Evolutionary conservation across 495 filamentous ascomycete genomes (phyloP), one percentile per base, ranked within the genome.

Genomic region (Daldinia caldariorum): DNA sequence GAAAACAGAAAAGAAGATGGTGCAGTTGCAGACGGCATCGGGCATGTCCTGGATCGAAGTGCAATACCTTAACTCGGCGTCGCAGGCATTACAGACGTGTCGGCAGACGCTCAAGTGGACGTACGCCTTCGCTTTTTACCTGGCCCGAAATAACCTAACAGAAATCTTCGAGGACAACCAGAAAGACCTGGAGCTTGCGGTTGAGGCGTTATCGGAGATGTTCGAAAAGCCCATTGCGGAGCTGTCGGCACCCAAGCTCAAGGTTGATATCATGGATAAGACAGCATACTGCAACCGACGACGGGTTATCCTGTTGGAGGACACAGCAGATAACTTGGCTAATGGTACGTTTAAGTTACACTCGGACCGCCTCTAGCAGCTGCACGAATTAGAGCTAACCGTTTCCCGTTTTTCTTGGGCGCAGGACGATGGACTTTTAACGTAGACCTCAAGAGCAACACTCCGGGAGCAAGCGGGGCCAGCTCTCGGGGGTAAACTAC

Each of bases 1-100:
- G 60, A 99, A 98, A 86, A 97, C 95, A 10, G 94, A 99, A 81
- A 97, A 94, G 85, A 99, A 98, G 84, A 98, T 99, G 95, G 92
- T 92, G 31, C 91, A 93, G 73, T 86, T 99, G 12, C 96, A 98
- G 80, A 92, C 90, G 50, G 87, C 91, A 35, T 97, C 94, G 0
- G 93, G 93, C 63, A 93, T 99, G 88, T 97, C 93, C 0, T 99
- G 95, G 95, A 99, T 99, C 61, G 95, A 99, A 76, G 95, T 99
- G 14, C 95, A 99, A 75, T 99, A 97, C 77, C 84, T 99, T 2
- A 90, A 96, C 67, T 89, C 91, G 4, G 96, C 95, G 3, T 97
- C 94, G 3, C 93, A 97, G 78, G 92, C 94, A 7, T 86, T 99
- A 22, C 95, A 99, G 80, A 93, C 93, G 45, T 99, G 95, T 78